Conservation (phyloP, 208 protist genomes). For the Leishmania amazonensis region DNA sequence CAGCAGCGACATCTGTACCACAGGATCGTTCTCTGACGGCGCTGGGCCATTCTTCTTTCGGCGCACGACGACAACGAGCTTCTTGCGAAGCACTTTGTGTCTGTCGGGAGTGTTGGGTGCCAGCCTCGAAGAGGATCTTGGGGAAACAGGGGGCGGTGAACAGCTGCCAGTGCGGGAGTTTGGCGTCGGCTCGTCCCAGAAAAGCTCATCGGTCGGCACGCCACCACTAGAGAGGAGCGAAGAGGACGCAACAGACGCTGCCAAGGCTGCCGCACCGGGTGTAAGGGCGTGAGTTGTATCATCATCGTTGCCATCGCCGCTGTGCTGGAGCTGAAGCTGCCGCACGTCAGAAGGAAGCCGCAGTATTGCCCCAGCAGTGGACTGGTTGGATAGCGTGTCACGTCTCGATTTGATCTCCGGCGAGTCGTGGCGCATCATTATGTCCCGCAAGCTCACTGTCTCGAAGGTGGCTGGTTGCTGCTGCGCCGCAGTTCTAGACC, state of each 20-base stretch:
- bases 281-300: not conserved
- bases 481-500: not conserved
- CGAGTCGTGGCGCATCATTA: slow-evolving; percentile 20
- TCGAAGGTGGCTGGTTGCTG: not conserved
- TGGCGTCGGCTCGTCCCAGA: slow-evolving; percentile 17
- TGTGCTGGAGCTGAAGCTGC: not conserved
- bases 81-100: slow-evolving; percentile 54
- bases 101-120: slow-evolving; percentile 5
- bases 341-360: not conserved
- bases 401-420: not conserved
- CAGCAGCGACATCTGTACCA: slow-evolving; percentile 41
- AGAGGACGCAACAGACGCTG: not conserved
- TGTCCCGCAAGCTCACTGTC: slow-evolving; percentile 24
- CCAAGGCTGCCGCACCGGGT: not conserved
- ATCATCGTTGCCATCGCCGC: not conserved
- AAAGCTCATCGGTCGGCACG: slow-evolving; percentile 24
- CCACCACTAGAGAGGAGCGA: slow-evolving; percentile 23
- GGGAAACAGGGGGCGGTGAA: slow-evolving; percentile 2
- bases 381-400: not conserved
- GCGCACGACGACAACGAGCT: slow-evolving; percentile 53
- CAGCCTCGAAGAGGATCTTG: not conserved
- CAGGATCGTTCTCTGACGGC: slow-evolving; percentile 40
- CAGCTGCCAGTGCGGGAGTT: not conserved
- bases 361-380: not conserved
- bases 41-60: slow-evolving; percentile 23